phyloP scores from a whole-genome alignment of 495 filamentous ascomycete species.

The Penicillium steckii region DNA sequence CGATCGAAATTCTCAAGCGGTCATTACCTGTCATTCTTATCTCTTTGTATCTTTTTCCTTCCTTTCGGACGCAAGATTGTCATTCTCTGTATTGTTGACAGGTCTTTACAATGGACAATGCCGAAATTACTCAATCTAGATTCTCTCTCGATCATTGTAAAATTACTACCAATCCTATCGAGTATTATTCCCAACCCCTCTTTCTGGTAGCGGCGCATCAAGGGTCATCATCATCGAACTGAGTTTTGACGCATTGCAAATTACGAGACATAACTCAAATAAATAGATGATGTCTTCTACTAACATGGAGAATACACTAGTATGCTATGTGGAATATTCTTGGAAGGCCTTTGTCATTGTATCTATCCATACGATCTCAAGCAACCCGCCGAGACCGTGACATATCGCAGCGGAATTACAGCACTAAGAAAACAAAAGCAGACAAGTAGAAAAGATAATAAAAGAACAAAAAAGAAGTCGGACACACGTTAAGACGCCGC shows the following conservation, averaged over 20 bases:
- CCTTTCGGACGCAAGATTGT: conserved; percentile 9
- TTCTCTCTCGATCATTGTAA: background rate
- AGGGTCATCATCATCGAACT: too few relatives aligned
- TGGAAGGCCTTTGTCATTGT: conserved; percentile 6
- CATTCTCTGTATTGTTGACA: conserved; percentile 20
- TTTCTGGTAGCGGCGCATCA: too few relatives aligned
- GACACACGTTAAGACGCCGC: conserved; percentile 37
- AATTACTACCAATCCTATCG: too few relatives aligned
- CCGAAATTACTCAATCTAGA: conserved; percentile 2
- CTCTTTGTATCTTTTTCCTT: conserved; percentile 4
- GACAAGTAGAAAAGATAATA: conserved; percentile 7
- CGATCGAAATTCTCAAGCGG: conserved; percentile 24
- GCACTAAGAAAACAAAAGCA: conserved; percentile 6
- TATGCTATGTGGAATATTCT: background rate
- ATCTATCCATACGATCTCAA: conserved; percentile 14
- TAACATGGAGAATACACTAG: too few relatives aligned
- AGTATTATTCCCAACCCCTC: too few relatives aligned
- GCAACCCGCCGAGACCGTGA: conserved; percentile 7
- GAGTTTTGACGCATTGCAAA: too few relatives aligned
- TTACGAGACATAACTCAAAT: too few relatives aligned
- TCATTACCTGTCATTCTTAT: conserved; percentile 18
- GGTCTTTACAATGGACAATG: conserved; percentile 22
- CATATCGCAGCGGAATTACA: conserved; percentile 16
- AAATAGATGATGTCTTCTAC: too few relatives aligned
- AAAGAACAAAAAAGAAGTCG: conserved; percentile 19